These are phyloP conservation scores for Eimeria falciformis DNA, from an alignment of 169 alveolate species.

Conservation along the genomic window DNA sequence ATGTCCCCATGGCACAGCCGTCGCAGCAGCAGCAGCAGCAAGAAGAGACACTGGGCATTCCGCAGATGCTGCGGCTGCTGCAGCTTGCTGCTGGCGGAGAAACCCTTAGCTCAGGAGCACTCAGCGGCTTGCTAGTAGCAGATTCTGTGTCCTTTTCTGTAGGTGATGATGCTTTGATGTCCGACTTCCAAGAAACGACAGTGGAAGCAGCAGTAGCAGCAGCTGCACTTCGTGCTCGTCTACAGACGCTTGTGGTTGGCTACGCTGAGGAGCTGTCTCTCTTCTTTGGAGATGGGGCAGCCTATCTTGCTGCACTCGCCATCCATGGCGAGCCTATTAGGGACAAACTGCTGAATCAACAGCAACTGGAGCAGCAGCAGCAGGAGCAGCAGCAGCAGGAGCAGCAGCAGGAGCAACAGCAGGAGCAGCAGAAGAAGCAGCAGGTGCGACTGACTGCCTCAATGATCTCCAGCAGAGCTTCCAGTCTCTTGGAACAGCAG, in stretches of 20 bases:
- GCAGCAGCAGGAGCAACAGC: slow-evolving; percentile 12
- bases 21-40: slow-evolving; percentile 33
- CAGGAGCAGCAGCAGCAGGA: slow-evolving; percentile 29
- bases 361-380: slow-evolving; percentile 2
- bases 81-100: slow-evolving; percentile 21
- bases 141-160: slow-evolving; percentile 30
- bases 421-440: neutral
- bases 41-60: slow-evolving; percentile 33
- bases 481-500: neutral
- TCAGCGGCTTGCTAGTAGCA: neutral
- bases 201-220: slow-evolving; percentile 55
- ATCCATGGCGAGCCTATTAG: neutral
- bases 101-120: slow-evolving; percentile 20
- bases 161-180: neutral
- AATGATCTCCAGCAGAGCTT: neutral
- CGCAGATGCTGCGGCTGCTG: slow-evolving; percentile 51
- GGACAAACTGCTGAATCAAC: slow-evolving; percentile 29
- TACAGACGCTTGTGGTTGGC: neutral
- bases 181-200: neutral
- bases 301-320: neutral
- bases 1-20: neutral
- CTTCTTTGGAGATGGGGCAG: slow-evolving; percentile 11
- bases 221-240: neutral
- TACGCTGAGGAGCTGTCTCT: neutral
- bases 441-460: no score